phyloP scores from a whole-genome alignment of 177 flowering plant species.

The Tripterygium wilfordii region DNA sequence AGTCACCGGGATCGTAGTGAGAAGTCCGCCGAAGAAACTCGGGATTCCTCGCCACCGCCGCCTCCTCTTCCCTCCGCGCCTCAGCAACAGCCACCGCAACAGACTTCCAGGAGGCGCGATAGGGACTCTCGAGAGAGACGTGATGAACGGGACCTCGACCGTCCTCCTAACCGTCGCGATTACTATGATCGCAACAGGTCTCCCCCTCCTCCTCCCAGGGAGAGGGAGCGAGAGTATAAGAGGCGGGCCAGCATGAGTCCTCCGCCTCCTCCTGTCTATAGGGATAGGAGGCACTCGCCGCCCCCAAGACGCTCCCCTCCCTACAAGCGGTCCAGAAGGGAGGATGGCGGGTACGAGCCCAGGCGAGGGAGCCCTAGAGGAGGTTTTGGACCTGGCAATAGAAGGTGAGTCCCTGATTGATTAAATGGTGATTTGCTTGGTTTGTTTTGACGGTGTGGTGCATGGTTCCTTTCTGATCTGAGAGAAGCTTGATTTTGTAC shows the following conservation, averaged over 20 bases:
- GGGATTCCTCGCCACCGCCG: constrained; percentile 21
- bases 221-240: constrained; percentile 51
- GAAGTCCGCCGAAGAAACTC: constrained; percentile 8
- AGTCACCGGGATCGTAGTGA: constrained; percentile 28
- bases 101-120: too few relatives aligned
- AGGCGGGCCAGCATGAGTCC: constrained; percentile 62
- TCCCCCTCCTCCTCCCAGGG: constrained; percentile 32
- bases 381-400: constrained; percentile 64
- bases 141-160: constrained; percentile 57
- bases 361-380: constrained; percentile 78
- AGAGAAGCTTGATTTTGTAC: too few relatives aligned
- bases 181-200: constrained; percentile 59
- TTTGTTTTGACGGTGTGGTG: neutral
- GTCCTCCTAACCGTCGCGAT: constrained; percentile 43
- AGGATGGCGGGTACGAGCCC: constrained; percentile 59
- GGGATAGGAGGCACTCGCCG: constrained; percentile 51
- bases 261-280: constrained; percentile 44
- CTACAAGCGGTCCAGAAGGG: constrained; percentile 66
- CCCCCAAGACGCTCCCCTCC: constrained; percentile 57
- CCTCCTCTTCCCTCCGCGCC: constrained; percentile 30
- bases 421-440: neutral
- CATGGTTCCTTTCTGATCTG: too few relatives aligned
- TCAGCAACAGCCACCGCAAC: constrained; percentile 19
- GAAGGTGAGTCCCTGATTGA: constrained; percentile 38
- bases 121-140: constrained; percentile 62